Evolutionary conservation across 495 filamentous ascomycete genomes (phyloP).

Genomic region (Stereocaulon alpinum): DNA sequence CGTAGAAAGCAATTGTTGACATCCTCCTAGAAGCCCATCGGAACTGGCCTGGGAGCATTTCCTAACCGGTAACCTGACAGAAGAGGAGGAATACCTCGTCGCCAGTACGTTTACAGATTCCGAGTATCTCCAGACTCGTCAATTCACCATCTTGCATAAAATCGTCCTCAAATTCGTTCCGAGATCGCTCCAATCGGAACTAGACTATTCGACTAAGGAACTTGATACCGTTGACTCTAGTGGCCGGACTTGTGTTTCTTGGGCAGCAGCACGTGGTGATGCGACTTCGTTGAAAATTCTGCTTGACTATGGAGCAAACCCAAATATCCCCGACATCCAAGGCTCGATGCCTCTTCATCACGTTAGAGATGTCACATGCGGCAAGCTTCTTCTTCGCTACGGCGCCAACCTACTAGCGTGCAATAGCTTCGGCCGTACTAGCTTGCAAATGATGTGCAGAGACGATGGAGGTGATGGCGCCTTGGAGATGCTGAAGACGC

Average conservation of each 20-base stretch:
- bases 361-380: neutral
- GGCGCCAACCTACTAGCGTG: neutral
- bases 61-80: neutral
- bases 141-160: conserved; percentile 14
- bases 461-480: neutral
- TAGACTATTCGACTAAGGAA: conserved; percentile 8
- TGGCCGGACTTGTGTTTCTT: conserved; percentile 16
- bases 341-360: conserved; percentile 3
- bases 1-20: neutral
- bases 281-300: conserved; percentile 3
- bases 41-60: conserved; percentile 1
- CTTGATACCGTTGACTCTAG: conserved; percentile 13
- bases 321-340: conserved; percentile 4
- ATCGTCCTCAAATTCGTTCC: conserved; percentile 6
- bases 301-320: conserved; percentile 18
- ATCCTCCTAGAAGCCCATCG: neutral
- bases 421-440: conserved; percentile 7
- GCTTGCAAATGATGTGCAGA: neutral
- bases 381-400: conserved; percentile 1
- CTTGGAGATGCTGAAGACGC: neutral
- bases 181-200: conserved; percentile 3
- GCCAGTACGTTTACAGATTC: conserved; percentile 2
- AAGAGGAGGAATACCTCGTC: neutral
- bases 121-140: neutral
- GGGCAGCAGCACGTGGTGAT: conserved; percentile 16